These are phyloP conservation scores for Coemansia sp. DNA, from an alignment of 371 early-diverging fungal genomes.

Conservation along the genomic window DNA sequence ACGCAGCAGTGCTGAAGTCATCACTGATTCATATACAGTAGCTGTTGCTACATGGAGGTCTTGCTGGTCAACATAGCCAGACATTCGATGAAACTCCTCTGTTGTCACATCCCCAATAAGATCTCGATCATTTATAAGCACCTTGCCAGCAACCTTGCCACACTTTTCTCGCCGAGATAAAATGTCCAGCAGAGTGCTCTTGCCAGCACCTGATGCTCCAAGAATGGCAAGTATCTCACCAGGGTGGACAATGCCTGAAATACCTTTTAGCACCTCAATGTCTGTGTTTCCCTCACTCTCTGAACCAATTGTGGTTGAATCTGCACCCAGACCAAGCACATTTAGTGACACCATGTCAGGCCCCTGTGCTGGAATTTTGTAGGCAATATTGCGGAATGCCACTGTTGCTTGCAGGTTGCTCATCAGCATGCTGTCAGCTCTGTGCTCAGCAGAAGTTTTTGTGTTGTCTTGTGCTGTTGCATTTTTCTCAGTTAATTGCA, in stretches of 20 bases:
- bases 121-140: constrained; percentile 76
- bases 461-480: not conserved
- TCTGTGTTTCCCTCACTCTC: not conserved
- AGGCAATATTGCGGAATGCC: constrained; percentile 65
- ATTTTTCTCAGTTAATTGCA: constrained; percentile 53
- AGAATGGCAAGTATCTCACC: constrained; percentile 85
- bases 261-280: constrained; percentile 59
- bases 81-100: constrained; percentile 57
- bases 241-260: constrained; percentile 71
- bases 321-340: not conserved
- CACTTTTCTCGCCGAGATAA: constrained; percentile 82
- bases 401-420: constrained; percentile 69
- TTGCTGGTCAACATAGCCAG: constrained; percentile 92
- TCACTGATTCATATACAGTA: constrained; percentile 89
- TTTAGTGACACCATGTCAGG: constrained; percentile 29
- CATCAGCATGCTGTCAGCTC: constrained; percentile 68
- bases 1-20: constrained; percentile 81
- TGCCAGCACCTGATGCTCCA: constrained; percentile 75
- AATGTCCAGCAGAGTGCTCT: constrained; percentile 85
- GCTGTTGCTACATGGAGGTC: constrained; percentile 81
- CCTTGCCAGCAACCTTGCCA: constrained; percentile 82
- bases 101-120: constrained; percentile 54
- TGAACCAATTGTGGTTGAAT: not conserved
- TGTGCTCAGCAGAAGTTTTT: constrained; percentile 5
- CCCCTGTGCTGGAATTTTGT: constrained; percentile 53